Evolutionary conservation across 2,329 filamentous ascomycete species (phyloP), one percentile per base, ranked within the genome.

Genomic region (Bipolaris cookei): DNA sequence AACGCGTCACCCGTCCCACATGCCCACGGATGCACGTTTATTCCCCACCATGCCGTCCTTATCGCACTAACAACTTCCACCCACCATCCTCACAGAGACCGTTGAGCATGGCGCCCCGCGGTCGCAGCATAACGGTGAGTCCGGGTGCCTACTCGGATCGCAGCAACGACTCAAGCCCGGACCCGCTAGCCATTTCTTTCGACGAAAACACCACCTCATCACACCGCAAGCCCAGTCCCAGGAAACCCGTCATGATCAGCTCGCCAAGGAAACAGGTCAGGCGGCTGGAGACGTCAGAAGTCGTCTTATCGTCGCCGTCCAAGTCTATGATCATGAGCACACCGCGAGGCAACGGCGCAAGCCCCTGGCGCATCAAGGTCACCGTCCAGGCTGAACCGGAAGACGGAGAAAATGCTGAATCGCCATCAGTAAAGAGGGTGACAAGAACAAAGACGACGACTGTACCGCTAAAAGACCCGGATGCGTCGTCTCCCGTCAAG

Each of bases 331-430:
- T 80, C 39, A 58, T 82, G 62, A 76, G 77, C 58, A 79, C 79
- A 6, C 76, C 75, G 16, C 65, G 73, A 13, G 64, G 68, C 11
- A 70, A 68, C 14, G 75, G 72, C 51, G 73, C 70, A 28, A 81
- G 78, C 62, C 80, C 80, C 18, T 82, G 79, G 79, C 76, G 77
- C 55, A 80, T 82, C 68, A 81, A 79, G 54, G 80, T 83, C 52
- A 83, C 81, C 1, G 80, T 83, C 8, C 71, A 82, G 61, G 79
- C 80, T 13, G 79, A 81, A 60, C 78, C 78, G 35, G 70, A 71
- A 16, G 70, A 64, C 52, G 65, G 64, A 34, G 74, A 76, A 37
- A 71, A 73, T 54, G 47, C 61, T 10, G 56, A 62, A 45, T 76
- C 74, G 10, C 75, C 74, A 16, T 70, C 62, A 10, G 64, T 70